Evolutionary conservation across 768 basidiomycete genomes (phyloP).

Genomic region (Tulasnella calospora): DNA sequence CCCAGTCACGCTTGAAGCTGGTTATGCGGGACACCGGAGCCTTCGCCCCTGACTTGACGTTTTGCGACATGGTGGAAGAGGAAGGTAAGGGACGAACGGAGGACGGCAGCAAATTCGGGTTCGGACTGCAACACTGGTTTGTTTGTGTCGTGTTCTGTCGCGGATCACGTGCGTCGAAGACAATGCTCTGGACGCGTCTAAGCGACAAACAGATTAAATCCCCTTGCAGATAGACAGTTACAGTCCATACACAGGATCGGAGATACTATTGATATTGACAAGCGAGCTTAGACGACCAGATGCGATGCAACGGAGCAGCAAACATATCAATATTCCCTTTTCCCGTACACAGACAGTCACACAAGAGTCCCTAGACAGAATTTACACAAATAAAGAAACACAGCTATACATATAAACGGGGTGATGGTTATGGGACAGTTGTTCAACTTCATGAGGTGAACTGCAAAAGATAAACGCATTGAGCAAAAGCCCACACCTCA

Average conservation of each 20-base stretch:
- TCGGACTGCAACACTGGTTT: not conserved
- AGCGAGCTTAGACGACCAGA: too few species aligned
- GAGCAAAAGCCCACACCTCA: not conserved
- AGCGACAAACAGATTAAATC: too few species aligned
- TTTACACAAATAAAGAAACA: not conserved
- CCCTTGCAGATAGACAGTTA: too few species aligned
- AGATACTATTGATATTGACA: too few species aligned
- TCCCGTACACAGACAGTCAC: not conserved
- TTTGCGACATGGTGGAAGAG: not conserved
- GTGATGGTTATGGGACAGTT: not conserved
- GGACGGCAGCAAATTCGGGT: too few species aligned
- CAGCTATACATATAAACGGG: not conserved
- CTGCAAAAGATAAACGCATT: not conserved
- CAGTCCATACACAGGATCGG: too few species aligned
- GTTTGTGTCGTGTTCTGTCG: not conserved
- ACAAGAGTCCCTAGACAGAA: not conserved
- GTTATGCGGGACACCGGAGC: not conserved
- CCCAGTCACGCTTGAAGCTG: constrained; percentile 25
- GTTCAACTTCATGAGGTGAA: not conserved
- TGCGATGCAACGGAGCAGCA: too few species aligned
- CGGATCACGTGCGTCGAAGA: not conserved
- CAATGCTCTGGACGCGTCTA: not conserved
- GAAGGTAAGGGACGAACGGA: too few species aligned
- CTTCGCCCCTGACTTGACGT: not conserved
- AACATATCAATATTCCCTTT: not conserved